Conservation (phyloP, 2,329 filamentous ascomycete species). For the Periconia sp. region DNA sequence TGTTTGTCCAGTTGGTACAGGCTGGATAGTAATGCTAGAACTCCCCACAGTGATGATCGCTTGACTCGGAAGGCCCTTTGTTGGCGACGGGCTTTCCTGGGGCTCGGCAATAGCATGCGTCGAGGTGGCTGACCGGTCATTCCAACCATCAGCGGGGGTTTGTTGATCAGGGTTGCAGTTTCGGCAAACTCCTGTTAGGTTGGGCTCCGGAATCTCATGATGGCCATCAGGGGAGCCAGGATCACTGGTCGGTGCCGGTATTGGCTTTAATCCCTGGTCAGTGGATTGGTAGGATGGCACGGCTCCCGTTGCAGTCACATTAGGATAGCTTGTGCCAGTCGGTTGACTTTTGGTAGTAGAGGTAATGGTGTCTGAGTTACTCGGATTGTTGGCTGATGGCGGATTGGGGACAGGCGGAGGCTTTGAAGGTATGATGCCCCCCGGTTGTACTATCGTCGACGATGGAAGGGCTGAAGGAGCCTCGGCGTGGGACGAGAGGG, state of each 20-base stretch:
- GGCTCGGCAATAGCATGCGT: slow-evolving; percentile 18
- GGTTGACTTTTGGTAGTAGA: not conserved
- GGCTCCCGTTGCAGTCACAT: slow-evolving; percentile 7
- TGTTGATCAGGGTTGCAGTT: slow-evolving; percentile 32
- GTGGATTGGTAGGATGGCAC: slow-evolving; percentile 22
- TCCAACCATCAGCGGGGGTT: slow-evolving; percentile 27
- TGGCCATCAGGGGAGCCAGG: slow-evolving; percentile 31
- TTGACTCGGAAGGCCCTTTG: not conserved
- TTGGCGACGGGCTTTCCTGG: slow-evolving; percentile 14
- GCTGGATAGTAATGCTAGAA: slow-evolving; percentile 19
- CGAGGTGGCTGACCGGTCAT: slow-evolving; percentile 8
- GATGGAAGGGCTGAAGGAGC: not conserved
- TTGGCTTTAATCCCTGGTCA: slow-evolving; percentile 25
- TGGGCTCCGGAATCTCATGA: slow-evolving; percentile 34
- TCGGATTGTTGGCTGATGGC: not conserved
- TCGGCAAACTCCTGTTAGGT: slow-evolving; percentile 26
- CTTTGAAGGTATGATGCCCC: slow-evolving; percentile 6
- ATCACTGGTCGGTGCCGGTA: slow-evolving; percentile 23
- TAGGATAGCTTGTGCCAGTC: not conserved
- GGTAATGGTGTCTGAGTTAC: not conserved
- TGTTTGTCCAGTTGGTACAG: slow-evolving; percentile 9
- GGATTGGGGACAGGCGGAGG: not conserved
- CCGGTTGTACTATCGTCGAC: not conserved
- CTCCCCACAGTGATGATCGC: slow-evolving; percentile 18
- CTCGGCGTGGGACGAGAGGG: slow-evolving; percentile 1